These are phyloP conservation scores for Amaranthus hypochondriacus DNA, from an alignment of 148 eudicot genomes.

Conservation along the genomic window DNA sequence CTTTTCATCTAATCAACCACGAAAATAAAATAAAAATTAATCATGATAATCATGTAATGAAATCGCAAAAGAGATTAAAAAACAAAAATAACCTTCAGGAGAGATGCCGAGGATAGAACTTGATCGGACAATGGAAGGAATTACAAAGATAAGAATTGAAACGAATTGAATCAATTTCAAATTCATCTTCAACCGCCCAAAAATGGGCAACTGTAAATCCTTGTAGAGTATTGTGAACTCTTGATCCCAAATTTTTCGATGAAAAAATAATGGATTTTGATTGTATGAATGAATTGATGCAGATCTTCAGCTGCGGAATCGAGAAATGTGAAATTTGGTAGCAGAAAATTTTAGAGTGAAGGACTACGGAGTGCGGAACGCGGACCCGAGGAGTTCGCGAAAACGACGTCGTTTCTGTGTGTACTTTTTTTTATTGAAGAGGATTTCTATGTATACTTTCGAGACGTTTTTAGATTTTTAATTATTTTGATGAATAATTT, in stretches of 20 bases:
- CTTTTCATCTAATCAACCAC: conserved; percentile 45
- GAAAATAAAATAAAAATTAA: not conserved
- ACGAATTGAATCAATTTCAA: conserved; percentile 8
- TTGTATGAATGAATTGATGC: not conserved
- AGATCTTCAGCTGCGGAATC: not conserved
- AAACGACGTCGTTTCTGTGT: not conserved
- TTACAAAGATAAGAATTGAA: not conserved
- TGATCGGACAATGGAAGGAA: conserved; percentile 35
- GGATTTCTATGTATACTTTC: not conserved
- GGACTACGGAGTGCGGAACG: not conserved
- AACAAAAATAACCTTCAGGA: conserved; percentile 40
- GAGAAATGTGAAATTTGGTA: not conserved
- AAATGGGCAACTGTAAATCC: not conserved
- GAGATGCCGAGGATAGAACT: conserved; percentile 43
- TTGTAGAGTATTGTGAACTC: not conserved
- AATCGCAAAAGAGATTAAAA: not conserved
- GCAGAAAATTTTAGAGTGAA: not conserved
- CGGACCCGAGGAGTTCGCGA: not conserved
- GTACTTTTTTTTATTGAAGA: not conserved
- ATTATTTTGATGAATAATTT: no score
- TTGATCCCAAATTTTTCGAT: not conserved
- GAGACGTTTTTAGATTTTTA: not conserved
- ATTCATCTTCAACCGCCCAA: conserved; percentile 22
- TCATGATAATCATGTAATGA: not conserved
- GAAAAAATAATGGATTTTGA: not conserved